Conservation (phyloP, 139 green algal genomes). For the Eudorina sp. region DNA sequence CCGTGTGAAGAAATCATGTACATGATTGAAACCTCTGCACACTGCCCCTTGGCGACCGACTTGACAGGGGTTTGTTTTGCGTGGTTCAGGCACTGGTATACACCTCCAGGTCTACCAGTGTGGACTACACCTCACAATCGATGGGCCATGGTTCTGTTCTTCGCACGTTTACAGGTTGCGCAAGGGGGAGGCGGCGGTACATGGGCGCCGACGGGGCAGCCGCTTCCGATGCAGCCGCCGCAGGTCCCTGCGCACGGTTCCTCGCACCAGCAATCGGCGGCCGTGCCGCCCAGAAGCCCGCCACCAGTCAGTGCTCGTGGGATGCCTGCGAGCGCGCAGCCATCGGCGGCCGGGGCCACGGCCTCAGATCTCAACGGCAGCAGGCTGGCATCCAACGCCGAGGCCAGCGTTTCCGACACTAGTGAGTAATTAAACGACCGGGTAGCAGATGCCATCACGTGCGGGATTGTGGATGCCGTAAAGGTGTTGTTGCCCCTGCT, state of each 20-base stretch:
- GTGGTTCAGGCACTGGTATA: too few species aligned
- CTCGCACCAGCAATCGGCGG: background rate
- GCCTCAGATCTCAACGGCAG: background rate
- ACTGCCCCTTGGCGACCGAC: too few species aligned
- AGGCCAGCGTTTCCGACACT: slow-evolving; percentile 40
- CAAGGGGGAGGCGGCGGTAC: background rate
- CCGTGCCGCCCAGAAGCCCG: background rate
- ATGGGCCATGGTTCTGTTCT: too few species aligned
- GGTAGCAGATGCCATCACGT: background rate
- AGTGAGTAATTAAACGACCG: background rate
- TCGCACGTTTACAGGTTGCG: background rate
- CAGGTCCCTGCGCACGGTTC: background rate
- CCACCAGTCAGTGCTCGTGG: background rate
- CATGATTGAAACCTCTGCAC: too few species aligned
- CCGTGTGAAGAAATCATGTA: too few species aligned
- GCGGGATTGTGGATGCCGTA: too few species aligned
- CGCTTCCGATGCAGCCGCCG: background rate
- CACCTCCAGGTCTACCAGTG: too few species aligned
- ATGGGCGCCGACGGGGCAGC: background rate
- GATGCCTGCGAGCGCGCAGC: background rate
- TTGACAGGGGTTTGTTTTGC: too few species aligned
- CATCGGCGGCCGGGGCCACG: background rate
- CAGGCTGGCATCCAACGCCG: background rate
- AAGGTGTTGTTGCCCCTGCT: too few species aligned
- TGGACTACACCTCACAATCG: too few species aligned